Conservation (phyloP, 169 alveolate genomes). For the Cryptosporidium parvum region DNA sequence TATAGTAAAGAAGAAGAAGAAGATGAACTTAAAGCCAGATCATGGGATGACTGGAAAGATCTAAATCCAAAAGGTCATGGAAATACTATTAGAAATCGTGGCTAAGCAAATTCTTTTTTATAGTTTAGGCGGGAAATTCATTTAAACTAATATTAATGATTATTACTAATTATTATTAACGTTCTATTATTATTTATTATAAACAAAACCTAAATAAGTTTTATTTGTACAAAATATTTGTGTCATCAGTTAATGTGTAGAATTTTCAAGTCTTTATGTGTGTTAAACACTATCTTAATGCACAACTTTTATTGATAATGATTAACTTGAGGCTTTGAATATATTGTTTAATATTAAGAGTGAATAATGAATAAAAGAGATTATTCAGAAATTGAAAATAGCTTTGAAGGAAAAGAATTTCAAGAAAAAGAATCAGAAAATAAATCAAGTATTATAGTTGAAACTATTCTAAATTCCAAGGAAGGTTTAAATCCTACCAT, state of each 20-base stretch:
- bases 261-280: no score
- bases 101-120: conserved; percentile 7
- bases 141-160: neutral
- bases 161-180: no score
- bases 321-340: neutral
- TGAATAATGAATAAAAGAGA: neutral
- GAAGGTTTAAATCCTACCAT: neutral
- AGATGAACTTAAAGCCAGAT: conserved; percentile 79
- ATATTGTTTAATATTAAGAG: neutral
- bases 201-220: no score
- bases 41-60: conserved; percentile 85
- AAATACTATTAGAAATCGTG: conserved; percentile 77
- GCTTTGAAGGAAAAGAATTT: neutral
- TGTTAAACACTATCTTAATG: neutral
- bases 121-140: neutral
- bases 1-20: conserved; percentile 78
- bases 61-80: conserved; percentile 83
- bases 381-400: neutral
- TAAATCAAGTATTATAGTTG: neutral
- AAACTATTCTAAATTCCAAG: neutral
- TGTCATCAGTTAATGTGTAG: neutral
- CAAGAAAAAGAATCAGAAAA: neutral
- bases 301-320: neutral
- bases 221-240: no score
- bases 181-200: no score